Evolutionary conservation across 371 early-diverging fungal genomes (phyloP), one percentile per base, ranked within the genome.

Genomic region (Rhizopus microsporus): DNA sequence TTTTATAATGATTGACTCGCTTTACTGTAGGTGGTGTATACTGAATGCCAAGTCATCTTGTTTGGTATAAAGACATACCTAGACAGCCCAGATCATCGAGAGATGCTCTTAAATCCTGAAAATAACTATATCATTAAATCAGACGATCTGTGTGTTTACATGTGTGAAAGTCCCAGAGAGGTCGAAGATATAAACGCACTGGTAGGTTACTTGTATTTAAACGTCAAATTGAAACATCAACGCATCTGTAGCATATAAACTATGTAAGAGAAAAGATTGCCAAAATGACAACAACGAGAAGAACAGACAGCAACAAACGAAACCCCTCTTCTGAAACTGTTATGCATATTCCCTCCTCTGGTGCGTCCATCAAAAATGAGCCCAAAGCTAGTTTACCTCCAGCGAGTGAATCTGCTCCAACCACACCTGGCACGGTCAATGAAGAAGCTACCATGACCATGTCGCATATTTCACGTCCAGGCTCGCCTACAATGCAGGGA

Each of bases 11-110:
- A 23, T 23, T 23, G 23, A 23, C 23, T 37, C 4, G 15, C 15
- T 4, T 42, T 43, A 15, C 17, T 35, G 8, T 45, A 80, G 73
- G 77, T 83, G 54, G 56, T 86, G 10, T 92, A 72, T 63, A 72
- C 75, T 10, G 88, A 92, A 63, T 89, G 87, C 50, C 92, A 92
- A 68, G 81, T 84, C 5, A 80, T 88, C 15, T 58, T 88, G 58
- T 80, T 89, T 72, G 90, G 83, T 29, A 72, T 88, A 12, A 83
- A 83, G 31, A 66, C 72, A 0, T 54, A 33, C 10, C 45, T 72
- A 29, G 38, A 47, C 2, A 51, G 60, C 23, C 57, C 56, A 30
- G 63, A 65, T 7, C 65, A 63, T 7, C 51, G 69, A 15, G 74
- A 78, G 48, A 75, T 89, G 17, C 54, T 83, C 7, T 60, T 89